These are phyloP conservation scores for Neurospora discreta DNA, from an alignment of 495 filamentous ascomycete genomes.

Conservation along the genomic window DNA sequence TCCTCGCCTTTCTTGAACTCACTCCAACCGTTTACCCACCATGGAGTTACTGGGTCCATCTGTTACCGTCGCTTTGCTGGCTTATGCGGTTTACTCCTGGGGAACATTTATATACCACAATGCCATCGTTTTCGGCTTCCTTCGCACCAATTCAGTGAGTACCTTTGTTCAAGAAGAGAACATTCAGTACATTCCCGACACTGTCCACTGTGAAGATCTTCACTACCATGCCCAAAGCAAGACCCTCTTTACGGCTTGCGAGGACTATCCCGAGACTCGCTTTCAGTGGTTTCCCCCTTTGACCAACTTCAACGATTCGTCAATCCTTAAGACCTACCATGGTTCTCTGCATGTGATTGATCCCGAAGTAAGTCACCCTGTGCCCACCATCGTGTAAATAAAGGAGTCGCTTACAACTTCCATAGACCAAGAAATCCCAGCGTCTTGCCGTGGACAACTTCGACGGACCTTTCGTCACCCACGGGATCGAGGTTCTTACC, in stretches of 20 bases:
- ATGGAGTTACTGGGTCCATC: constrained; percentile 12
- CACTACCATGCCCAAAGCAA: constrained; percentile 42
- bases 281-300: constrained; percentile 48
- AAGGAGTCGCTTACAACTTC: not conserved
- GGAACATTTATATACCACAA: constrained; percentile 3
- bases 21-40: not conserved
- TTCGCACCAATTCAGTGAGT: constrained; percentile 12
- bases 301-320: constrained; percentile 26
- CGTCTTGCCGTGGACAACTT: constrained; percentile 42
- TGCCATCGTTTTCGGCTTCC: constrained; percentile 12
- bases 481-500: constrained; percentile 48
- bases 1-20: not conserved
- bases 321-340: constrained; percentile 14
- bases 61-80: constrained; percentile 10
- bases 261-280: constrained; percentile 32
- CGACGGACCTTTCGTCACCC: constrained; percentile 42
- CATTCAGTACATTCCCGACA: constrained; percentile 35
- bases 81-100: constrained; percentile 7
- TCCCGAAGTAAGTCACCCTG: constrained; percentile 28
- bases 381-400: not conserved
- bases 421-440: constrained; percentile 39
- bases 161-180: constrained; percentile 7
- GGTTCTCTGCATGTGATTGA: constrained; percentile 47
- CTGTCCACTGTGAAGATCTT: constrained; percentile 48
- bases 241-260: constrained; percentile 47